Conservation (phyloP, 352 stramenopile species). For the Globisporangium alternatum region DNA sequence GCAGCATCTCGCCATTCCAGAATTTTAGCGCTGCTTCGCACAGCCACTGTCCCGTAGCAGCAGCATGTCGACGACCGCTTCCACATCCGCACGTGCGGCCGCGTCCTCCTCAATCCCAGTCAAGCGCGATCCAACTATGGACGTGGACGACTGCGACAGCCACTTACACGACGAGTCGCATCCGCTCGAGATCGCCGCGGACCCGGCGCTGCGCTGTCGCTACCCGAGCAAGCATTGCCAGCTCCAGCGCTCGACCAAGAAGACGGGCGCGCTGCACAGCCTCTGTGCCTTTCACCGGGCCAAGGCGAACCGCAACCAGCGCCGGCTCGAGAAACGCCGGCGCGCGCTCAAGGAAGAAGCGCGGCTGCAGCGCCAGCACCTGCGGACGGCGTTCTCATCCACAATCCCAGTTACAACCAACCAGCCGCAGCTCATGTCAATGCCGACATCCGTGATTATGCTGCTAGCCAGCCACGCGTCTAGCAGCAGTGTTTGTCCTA, state of each 20-base stretch:
- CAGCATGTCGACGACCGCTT: not conserved
- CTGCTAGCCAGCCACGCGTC: conserved; percentile 4
- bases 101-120: not conserved
- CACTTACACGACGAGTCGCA: conserved; percentile 31
- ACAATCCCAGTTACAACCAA: not conserved
- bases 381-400: not conserved
- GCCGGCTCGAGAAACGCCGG: conserved; percentile 15
- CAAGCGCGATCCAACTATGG: conserved; percentile 8
- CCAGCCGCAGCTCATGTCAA: conserved; percentile 11
- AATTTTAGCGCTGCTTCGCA: not conserved
- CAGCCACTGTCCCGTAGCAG: not conserved
- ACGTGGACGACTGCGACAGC: conserved; percentile 30
- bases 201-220: conserved; percentile 18
- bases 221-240: conserved; percentile 17
- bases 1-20: conserved; percentile 2
- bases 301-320: conserved; percentile 18
- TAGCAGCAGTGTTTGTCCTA: not conserved
- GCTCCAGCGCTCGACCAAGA: conserved; percentile 11
- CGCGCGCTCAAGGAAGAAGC: conserved; percentile 13
- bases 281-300: conserved; percentile 16
- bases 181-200: conserved; percentile 33
- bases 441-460: conserved; percentile 11
- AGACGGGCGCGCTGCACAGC: conserved; percentile 13
- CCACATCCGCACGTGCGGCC: not conserved
- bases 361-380: conserved; percentile 11